phyloP scores from a whole-genome alignment of 306 rosid genomes.

The Medicago arabica region DNA sequence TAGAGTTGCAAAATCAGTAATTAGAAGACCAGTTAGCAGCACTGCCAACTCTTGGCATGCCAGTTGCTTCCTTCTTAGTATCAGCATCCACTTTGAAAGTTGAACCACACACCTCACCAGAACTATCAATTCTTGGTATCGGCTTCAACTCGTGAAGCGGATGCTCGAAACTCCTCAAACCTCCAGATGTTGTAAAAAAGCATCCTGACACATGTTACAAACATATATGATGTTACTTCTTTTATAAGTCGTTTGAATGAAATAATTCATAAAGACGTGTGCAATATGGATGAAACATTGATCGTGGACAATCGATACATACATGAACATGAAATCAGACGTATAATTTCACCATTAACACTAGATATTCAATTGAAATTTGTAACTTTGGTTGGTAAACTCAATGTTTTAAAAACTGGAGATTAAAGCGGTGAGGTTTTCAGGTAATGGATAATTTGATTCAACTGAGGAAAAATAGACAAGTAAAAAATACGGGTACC shows the following conservation, averaged over 20 bases:
- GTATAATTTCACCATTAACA: constrained; percentile 3
- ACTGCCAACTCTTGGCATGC: constrained; percentile 98
- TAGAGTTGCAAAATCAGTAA: constrained; percentile 52
- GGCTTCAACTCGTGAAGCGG: constrained; percentile 89
- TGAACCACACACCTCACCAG: constrained; percentile 84
- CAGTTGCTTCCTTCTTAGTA: constrained; percentile 69
- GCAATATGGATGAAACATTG: background rate
- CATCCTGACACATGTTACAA: constrained; percentile 59
- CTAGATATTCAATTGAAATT: background rate
- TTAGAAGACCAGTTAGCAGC: constrained; percentile 93
- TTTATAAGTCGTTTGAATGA: constrained; percentile 1
- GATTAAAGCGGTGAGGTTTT: background rate
- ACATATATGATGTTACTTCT: constrained; percentile 27
- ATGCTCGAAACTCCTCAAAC: constrained; percentile 91
- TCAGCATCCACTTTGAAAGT: constrained; percentile 80
- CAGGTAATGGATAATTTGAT: background rate
- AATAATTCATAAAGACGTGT: background rate
- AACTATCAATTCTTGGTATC: constrained; percentile 91
- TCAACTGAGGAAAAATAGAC: background rate
- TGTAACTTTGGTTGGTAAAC: background rate
- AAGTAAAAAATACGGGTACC: too few species aligned
- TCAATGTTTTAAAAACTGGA: background rate
- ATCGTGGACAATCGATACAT: background rate
- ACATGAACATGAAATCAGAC: constrained; percentile 15
- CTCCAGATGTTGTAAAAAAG: constrained; percentile 86